These are phyloP conservation scores for Wickerhamiella nectarea DNA, from an alignment of 805 yeast genomes.

Conservation along the genomic window DNA sequence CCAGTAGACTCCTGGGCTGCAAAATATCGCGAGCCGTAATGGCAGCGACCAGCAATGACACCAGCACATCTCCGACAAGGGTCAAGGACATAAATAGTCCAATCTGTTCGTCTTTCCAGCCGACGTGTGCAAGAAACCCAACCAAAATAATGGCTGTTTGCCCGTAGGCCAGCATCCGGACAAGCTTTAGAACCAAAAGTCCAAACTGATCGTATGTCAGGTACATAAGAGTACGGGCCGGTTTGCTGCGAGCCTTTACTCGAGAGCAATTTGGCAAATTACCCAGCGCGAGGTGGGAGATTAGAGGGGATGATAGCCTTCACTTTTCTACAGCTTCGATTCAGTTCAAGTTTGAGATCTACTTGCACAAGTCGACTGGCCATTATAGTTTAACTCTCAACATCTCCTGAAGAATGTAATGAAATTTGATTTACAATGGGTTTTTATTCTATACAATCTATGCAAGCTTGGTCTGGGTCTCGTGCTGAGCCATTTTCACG, in stretches of 20 bases:
- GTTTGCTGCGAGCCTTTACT: background rate
- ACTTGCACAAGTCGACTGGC: no score
- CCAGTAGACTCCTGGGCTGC: constrained; percentile 55
- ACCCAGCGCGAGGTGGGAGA: no score
- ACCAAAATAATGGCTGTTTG: constrained; percentile 67
- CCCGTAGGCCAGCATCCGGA: constrained; percentile 64
- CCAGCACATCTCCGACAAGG: constrained; percentile 58
- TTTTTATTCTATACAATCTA: background rate
- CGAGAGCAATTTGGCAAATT: no score
- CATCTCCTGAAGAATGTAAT: no score
- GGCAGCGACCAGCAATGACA: constrained; percentile 64
- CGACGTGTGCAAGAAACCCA: constrained; percentile 43
- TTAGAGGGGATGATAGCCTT: no score
- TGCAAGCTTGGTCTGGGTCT: background rate
- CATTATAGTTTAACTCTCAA: no score
- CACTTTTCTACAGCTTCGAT: no score
- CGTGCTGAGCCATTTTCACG: constrained; percentile 6
- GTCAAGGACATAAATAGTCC: constrained; percentile 78
- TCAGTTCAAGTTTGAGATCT: no score
- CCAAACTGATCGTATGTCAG: constrained; percentile 38
- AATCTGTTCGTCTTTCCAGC: constrained; percentile 41
- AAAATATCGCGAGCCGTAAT: constrained; percentile 43
- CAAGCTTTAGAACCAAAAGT: constrained; percentile 54
- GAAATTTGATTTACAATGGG: no score
- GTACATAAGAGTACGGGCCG: background rate